phyloP scores from a whole-genome alignment of 1,284 basidiomycete species.

The Trametes versicolor region DNA sequence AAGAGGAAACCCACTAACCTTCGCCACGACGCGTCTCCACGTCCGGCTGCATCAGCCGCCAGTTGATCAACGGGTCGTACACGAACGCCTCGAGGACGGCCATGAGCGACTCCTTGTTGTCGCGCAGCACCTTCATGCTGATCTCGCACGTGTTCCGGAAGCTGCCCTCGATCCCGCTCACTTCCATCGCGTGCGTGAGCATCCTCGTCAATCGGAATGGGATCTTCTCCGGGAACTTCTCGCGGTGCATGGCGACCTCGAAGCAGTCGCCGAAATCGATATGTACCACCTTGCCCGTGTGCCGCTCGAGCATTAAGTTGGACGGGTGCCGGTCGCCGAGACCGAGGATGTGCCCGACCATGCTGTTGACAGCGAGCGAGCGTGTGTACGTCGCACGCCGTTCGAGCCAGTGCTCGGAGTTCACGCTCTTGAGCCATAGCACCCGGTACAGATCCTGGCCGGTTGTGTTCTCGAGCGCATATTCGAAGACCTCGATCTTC shows the following conservation, averaged over 20 bases:
- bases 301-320: constrained; percentile 93
- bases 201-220: constrained; percentile 98
- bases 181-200: constrained; percentile 99
- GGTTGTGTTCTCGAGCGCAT: constrained; percentile 98
- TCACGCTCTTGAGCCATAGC: constrained; percentile 94
- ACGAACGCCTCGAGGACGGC: constrained; percentile 97
- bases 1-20: constrained; percentile 52
- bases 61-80: constrained; percentile 90
- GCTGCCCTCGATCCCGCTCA: constrained; percentile 97
- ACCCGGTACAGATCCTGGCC: constrained; percentile 99
- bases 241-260: constrained; percentile 94
- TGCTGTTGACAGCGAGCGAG: constrained; percentile 94
- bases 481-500: constrained; percentile 99
- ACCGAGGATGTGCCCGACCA: constrained; percentile 98
- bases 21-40: constrained; percentile 69
- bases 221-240: constrained; percentile 99
- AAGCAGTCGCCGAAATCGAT: constrained; percentile 99
- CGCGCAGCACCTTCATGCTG: constrained; percentile 95
- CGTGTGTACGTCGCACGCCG: constrained; percentile 97
- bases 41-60: constrained; percentile 85
- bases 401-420: constrained; percentile 98
- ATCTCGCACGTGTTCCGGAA: constrained; percentile 97
- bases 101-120: constrained; percentile 98
- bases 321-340: constrained; percentile 99
- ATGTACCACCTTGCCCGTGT: constrained; percentile 91